These are phyloP conservation scores for Nicotiana attenuata DNA, from an alignment of 257 asterid genomes.

Conservation along the genomic window DNA sequence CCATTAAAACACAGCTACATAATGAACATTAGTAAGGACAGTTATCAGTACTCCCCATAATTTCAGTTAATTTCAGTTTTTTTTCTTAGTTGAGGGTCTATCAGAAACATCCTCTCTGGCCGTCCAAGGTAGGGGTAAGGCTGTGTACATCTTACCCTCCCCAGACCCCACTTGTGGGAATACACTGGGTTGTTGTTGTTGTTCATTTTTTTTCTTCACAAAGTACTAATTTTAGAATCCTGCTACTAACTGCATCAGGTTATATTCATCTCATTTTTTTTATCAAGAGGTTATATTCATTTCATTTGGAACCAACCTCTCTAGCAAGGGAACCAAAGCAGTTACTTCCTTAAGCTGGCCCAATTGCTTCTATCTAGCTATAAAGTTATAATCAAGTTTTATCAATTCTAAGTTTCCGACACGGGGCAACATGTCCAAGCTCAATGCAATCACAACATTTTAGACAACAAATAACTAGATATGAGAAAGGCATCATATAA, in stretches of 20 bases:
- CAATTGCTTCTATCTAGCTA: neutral
- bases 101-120: too few relatives aligned
- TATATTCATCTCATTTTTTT: neutral
- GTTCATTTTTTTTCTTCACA: too few relatives aligned
- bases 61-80: neutral
- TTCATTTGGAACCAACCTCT: neutral
- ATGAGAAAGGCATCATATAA: too few relatives aligned
- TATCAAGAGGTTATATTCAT: neutral
- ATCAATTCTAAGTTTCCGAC: neutral
- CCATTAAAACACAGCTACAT: neutral
- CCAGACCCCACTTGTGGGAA: too few relatives aligned
- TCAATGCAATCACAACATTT: neutral
- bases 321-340: neutral
- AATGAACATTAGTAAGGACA: neutral
- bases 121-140: too few relatives aligned
- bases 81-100: too few relatives aligned
- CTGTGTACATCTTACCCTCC: too few relatives aligned
- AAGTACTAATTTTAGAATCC: neutral
- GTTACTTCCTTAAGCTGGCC: neutral
- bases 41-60: neutral
- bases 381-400: neutral
- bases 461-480: neutral
- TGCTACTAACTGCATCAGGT: neutral
- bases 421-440: neutral
- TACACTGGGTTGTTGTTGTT: too few relatives aligned